Conservation (phyloP, 1,284 basidiomycete genomes). For the Cryptococcus amylolentus region DNA sequence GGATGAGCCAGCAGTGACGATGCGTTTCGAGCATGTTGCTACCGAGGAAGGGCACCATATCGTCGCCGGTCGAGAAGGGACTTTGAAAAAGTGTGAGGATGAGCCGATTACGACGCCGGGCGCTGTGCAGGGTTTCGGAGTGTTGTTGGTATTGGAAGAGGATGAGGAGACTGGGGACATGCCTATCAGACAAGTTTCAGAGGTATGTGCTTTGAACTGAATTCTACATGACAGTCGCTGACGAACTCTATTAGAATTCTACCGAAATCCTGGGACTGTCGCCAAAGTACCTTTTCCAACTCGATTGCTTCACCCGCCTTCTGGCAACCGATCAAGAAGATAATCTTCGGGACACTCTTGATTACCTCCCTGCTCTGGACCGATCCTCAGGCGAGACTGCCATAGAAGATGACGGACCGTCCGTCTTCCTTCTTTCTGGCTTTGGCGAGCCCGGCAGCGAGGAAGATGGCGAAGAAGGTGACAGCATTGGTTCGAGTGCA, state of each 20-base stretch:
- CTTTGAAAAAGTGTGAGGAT: slow-evolving; percentile 69
- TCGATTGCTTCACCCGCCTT: slow-evolving; percentile 72
- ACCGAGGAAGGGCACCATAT: slow-evolving; percentile 71
- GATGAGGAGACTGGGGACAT: slow-evolving; percentile 60
- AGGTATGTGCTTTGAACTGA: slow-evolving; percentile 54
- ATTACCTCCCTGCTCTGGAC: slow-evolving; percentile 60
- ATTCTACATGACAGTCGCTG: slow-evolving; percentile 8
- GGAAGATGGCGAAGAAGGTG: slow-evolving; percentile 44
- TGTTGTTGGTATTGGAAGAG: slow-evolving; percentile 72
- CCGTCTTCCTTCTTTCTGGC: slow-evolving; percentile 69
- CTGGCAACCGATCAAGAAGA: slow-evolving; percentile 68
- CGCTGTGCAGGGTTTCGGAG: slow-evolving; percentile 80
- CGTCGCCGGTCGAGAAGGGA: slow-evolving; percentile 68
- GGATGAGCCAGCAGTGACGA: slow-evolving; percentile 53
- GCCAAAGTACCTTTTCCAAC: slow-evolving; percentile 70
- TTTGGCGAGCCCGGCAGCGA: slow-evolving; percentile 63
- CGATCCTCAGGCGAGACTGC: slow-evolving; percentile 5
- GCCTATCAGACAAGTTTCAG: slow-evolving; percentile 74
- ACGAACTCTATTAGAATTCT: slow-evolving; percentile 55
- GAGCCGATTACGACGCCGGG: slow-evolving; percentile 85
- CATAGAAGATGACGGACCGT: slow-evolving; percentile 56
- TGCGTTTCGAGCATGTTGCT: slow-evolving; percentile 65
- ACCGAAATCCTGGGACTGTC: slow-evolving; percentile 68
- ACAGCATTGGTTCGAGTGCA: slow-evolving; percentile 14
- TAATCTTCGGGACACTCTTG: slow-evolving; percentile 72